Base-by-base conservation (phyloP, 139 green algal species). In the Parachlorella kessleri region DNA sequence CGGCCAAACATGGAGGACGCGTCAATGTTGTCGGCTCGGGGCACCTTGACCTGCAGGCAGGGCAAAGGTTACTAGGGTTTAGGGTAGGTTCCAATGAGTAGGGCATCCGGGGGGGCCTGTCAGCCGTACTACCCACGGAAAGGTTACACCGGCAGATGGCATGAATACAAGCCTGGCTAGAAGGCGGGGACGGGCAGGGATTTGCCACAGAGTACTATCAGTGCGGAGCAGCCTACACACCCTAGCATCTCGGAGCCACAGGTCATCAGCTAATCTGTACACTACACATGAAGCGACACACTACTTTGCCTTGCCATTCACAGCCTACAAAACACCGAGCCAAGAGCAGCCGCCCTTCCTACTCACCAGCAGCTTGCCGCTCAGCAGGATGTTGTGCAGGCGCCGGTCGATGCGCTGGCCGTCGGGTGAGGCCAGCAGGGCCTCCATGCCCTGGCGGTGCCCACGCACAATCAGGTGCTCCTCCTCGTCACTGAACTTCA, bases 301-400 rank as follows among this genome's bases (percentile, higher is more conserved):
- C 10, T 59, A 28, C 10, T 59, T 10, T 18, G 48, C 10, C 10
- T 18, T 28, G 48, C 48, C 48, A 59, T 59, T 10, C 48, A 59
- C 48, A 10, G 48, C 48, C 48, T 18, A 28, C 48, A 59, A 18
- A 10, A 59, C 10, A 18, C 10, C 48, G 10, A 59, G 48, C 48
- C 48, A 28, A n/a, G n/a, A n/a, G n/a, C n/a, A n/a, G 63, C n/a
- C 63, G 63, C 63, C 63, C 8, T 33, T 30, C 26, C 8, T 7
- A 10, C 26, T 65, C 30, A 75, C 33, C 35, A 7, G 24, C 36
- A 81, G 38, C 21, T 23, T 70, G 75, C 75, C 75, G 75, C 75
- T 81, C 26, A 70, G 42, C 75, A 81, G 66, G 65, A 81, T 28
- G 35, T 40, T 39, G 66, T 66, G 66, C 75, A 81, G 75, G 35